Evolutionary conservation across 2,329 filamentous ascomycete genomes (phyloP), one percentile per base, ranked within the genome.

Genomic region (Alternaria incomplexa): DNA sequence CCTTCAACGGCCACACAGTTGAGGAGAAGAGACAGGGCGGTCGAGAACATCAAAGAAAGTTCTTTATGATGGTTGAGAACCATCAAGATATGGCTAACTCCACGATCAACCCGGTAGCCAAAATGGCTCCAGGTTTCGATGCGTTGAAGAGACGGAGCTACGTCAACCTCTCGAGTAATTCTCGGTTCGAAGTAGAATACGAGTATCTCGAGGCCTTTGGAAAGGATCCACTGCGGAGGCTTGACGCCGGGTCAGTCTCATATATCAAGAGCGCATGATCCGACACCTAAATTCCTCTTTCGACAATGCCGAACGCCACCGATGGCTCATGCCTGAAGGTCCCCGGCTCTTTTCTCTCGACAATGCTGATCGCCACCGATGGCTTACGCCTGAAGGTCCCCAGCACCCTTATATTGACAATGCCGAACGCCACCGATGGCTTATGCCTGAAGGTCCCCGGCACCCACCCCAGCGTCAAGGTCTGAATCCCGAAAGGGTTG

Each of bases 121-220:
- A 46, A 9, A 23, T 72, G 25, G 48, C 30, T 9, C 13, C 62
- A 22, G 63, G 52, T 20, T 72, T 69, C 9, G 63, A 32, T 22
- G 56, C 28, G 13, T 73, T 73, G 48, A 13, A 8, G 12, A 71
- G 65, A 50, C 58, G 64, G 12, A 69, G 66, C 23, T 74, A 68
- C 46, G 47, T 75, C 54, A 74, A 74, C 40, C 60, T 72, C 44
- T 61, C 56, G 3, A 23, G 13, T 1, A 59, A 66, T 13, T 25
- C 50, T 2, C 36, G 62, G 4, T 63, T 65, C 40, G 10, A 45
- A 3, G 65, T 75, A 51, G 71, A 75, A 62, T 67, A 62, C 53
- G 22, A 63, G 23, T 32, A 71, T 48, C 64, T 76, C 36, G 28
- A 44, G 5, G 3, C 23, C 11, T 73, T 64, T 48, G 17, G 28